phyloP scores from a whole-genome alignment of 371 early-diverging fungal species.

The Actinomortierella wolfii region DNA sequence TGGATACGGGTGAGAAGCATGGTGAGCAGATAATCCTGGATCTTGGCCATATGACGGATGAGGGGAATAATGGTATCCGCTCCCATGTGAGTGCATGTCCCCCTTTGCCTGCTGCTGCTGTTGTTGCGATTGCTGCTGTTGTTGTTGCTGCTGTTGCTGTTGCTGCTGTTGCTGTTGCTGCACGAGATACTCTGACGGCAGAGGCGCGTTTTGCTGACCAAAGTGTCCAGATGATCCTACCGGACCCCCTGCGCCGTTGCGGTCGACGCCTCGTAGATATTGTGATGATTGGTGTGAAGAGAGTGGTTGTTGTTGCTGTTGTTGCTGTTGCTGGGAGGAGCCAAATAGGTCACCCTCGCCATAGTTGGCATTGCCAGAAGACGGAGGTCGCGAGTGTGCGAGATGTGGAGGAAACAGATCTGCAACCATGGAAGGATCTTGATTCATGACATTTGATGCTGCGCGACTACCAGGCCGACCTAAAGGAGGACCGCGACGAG shows the following conservation, averaged over 20 bases:
- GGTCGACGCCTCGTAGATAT: constrained; percentile 7
- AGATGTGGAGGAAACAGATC: neutral
- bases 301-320: constrained; percentile 1
- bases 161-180: neutral
- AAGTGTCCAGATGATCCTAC: too few species aligned
- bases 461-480: too few species aligned
- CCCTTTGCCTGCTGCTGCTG: neutral
- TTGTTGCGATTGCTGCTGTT: constrained; percentile 13
- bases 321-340: constrained; percentile 1
- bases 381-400: constrained; percentile 5
- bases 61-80: neutral
- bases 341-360: neutral
- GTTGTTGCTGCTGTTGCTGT: constrained; percentile 7
- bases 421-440: constrained; percentile 1
- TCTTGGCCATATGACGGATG: neutral
- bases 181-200: neutral
- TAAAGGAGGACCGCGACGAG: too few species aligned
- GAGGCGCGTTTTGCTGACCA: constrained; percentile 6
- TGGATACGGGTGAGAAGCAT: constrained; percentile 3
- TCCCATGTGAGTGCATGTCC: too few species aligned
- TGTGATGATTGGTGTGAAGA: neutral
- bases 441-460: neutral
- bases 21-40: neutral
- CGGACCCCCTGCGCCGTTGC: constrained; percentile 1
- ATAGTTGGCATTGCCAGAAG: constrained; percentile 1